These are phyloP conservation scores for Kingdonia uniflora DNA, from an alignment of 164 flowering plant genomes.

Conservation along the genomic window DNA sequence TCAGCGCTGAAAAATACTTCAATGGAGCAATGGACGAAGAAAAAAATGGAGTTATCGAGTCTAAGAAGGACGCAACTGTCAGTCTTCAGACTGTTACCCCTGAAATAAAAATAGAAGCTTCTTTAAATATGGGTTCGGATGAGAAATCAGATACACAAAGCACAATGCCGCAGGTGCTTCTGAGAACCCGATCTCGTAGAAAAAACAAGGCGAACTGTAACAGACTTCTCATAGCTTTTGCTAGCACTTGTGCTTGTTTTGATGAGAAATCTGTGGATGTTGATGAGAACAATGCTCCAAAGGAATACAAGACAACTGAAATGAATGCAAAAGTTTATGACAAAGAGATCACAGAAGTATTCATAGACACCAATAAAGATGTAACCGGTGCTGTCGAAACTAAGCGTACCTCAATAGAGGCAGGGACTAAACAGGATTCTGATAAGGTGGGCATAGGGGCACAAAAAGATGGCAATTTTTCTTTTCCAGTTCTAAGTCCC, in stretches of 20 bases:
- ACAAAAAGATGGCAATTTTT: constrained; percentile 15
- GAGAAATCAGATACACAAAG: constrained; percentile 59
- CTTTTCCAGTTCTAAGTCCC: constrained; percentile 19
- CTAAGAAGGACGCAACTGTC: constrained; percentile 14
- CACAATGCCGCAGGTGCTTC: constrained; percentile 22
- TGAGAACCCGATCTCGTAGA: constrained; percentile 12
- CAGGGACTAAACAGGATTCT: constrained; percentile 5
- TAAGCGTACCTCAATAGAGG: constrained; percentile 5
- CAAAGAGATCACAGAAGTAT: constrained; percentile 5
- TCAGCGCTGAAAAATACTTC: constrained; percentile 68
- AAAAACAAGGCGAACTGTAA: constrained; percentile 8
- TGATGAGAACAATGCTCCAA: constrained; percentile 5
- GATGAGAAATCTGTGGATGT: constrained; percentile 40
- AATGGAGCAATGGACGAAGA: constrained; percentile 29
- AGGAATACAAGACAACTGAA: constrained; percentile 3
- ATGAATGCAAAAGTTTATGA: constrained; percentile 6
- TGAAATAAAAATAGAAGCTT: constrained; percentile 13
- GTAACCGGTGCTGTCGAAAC: constrained; percentile 8
- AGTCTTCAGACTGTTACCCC: constrained; percentile 3
- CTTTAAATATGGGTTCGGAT: constrained; percentile 50
- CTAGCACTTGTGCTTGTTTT: constrained; percentile 46
- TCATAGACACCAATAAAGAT: constrained; percentile 4
- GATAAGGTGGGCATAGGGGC: constrained; percentile 6
- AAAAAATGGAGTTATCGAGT: constrained; percentile 7
- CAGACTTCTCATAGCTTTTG: constrained; percentile 32